A percentile compares a stretch with the other conserved stretches of the same genome.
These are phyloP conservation scores for Coniochaeta sp. DNA, from an alignment of 2,329 filamentous ascomycete genomes.

Conservation along the genomic window DNA sequence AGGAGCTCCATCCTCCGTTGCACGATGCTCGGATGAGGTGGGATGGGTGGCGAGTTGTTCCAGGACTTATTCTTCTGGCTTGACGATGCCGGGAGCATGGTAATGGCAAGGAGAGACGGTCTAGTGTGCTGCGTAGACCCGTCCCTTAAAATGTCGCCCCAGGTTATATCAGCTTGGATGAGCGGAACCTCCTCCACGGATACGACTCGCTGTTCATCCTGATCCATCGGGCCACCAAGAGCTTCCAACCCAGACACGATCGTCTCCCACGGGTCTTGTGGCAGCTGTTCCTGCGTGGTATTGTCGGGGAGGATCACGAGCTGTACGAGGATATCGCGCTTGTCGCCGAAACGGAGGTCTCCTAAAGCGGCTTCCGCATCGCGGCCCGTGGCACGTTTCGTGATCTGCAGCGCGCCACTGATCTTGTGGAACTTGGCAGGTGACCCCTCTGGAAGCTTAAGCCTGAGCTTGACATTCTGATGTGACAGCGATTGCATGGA, in stretches of 20 bases:
- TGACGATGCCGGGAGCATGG: constrained; percentile 71
- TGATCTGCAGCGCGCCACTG: constrained; percentile 90
- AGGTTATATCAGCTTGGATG: constrained; percentile 89
- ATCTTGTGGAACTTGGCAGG: constrained; percentile 99
- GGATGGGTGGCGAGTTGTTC: constrained; percentile 70
- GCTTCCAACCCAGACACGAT: constrained; percentile 94
- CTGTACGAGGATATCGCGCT: constrained; percentile 87
- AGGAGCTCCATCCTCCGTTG: constrained; percentile 96
- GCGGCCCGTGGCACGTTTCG: constrained; percentile 87
- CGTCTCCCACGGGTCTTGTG: constrained; percentile 94
- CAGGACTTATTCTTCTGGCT: constrained; percentile 56
- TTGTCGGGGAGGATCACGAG: constrained; percentile 87
- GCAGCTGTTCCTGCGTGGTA: constrained; percentile 71
- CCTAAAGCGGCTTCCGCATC: constrained; percentile 91
- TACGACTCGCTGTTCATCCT: constrained; percentile 72
- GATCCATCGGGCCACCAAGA: constrained; percentile 78
- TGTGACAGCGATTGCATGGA: constrained; percentile 92
- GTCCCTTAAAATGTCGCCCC: constrained; percentile 88
- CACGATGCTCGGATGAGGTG: constrained; percentile 89
- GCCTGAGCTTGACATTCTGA: constrained; percentile 93
- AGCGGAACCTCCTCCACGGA: constrained; percentile 93
- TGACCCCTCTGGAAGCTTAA: constrained; percentile 89
- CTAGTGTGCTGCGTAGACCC: constrained; percentile 79
- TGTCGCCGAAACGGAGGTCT: constrained; percentile 91
- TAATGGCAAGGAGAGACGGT: constrained; percentile 87